Conservation (phyloP, 208 protist species). For the Crithidia bombi region DNA sequence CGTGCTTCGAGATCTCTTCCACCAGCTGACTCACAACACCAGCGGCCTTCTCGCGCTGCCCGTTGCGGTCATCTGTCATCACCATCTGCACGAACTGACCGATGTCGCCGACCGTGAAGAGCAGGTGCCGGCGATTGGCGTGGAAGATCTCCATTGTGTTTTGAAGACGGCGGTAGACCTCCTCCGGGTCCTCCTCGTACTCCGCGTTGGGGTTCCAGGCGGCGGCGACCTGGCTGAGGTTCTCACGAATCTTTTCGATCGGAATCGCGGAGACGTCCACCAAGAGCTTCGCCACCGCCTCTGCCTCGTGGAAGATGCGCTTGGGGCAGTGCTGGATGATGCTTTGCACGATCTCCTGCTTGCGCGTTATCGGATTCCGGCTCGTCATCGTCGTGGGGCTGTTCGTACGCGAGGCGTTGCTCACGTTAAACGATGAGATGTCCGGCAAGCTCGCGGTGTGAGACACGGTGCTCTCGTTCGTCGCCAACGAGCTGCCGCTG, state of each 20-base stretch:
- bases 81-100: slow-evolving; percentile 87
- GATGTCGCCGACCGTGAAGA: slow-evolving; percentile 91
- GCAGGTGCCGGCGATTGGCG: slow-evolving; percentile 73
- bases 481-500: slow-evolving; percentile 5
- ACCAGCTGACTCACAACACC: slow-evolving; percentile 93
- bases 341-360: slow-evolving; percentile 70
- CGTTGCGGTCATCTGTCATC: slow-evolving; percentile 72
- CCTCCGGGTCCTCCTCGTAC: slow-evolving; percentile 89
- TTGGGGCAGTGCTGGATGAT: slow-evolving; percentile 87
- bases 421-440: neutral
- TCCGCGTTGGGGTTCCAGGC: slow-evolving; percentile 92
- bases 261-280: slow-evolving; percentile 88
- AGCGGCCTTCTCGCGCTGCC: slow-evolving; percentile 84
- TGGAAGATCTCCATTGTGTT: slow-evolving; percentile 83
- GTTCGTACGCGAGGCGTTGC: slow-evolving; percentile 1
- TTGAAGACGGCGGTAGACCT: slow-evolving; percentile 73
- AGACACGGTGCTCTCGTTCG: slow-evolving; percentile 10
- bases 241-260: slow-evolving; percentile 90
- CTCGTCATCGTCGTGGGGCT: slow-evolving; percentile 13
- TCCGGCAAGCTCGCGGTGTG: slow-evolving; percentile 8
- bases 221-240: slow-evolving; percentile 81
- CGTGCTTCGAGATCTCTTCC: slow-evolving; percentile 97
- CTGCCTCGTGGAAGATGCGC: slow-evolving; percentile 84
- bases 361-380: slow-evolving; percentile 36
- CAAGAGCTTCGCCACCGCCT: slow-evolving; percentile 82